phyloP scores from a whole-genome alignment of 352 stramenopile species.

The Phytophthora lateralis region DNA sequence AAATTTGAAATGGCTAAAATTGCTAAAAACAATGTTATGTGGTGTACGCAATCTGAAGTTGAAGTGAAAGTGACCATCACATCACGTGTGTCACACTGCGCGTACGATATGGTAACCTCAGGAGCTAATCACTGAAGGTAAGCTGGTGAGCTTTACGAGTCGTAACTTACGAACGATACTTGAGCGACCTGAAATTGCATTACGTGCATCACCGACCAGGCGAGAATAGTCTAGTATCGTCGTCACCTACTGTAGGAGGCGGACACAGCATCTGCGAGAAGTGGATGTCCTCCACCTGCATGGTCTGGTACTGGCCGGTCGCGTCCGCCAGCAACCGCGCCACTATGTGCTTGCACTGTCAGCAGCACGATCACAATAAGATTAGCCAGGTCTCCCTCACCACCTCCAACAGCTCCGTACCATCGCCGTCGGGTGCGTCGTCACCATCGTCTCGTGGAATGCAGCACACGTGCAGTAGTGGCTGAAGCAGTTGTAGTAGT shows the following conservation, averaged over 20 bases:
- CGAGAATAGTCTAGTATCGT: constrained; percentile 16
- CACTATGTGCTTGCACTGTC: constrained; percentile 79
- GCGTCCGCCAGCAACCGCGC: constrained; percentile 64
- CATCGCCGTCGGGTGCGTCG: constrained; percentile 53
- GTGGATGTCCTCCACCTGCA: constrained; percentile 59
- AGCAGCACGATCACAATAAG: not conserved
- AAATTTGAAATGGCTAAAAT: constrained; percentile 19
- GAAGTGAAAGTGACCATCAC: constrained; percentile 1
- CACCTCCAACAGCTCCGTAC: constrained; percentile 27
- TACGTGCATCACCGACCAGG: constrained; percentile 2
- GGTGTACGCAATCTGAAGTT: constrained; percentile 15
- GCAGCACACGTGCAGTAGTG: constrained; percentile 70
- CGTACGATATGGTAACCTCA: too few relatives aligned
- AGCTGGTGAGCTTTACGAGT: not conserved
- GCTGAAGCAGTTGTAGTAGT: constrained; percentile 77
- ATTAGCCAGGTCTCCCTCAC: not conserved
- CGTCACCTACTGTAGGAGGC: not conserved
- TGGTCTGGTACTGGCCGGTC: constrained; percentile 45
- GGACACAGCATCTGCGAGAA: constrained; percentile 72
- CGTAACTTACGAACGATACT: not conserved
- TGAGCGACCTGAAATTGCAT: too few relatives aligned
- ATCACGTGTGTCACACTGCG: too few relatives aligned
- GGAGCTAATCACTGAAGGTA: too few relatives aligned
- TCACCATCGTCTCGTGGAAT: constrained; percentile 53
- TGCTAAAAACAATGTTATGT: not conserved